Conservation (phyloP, 768 basidiomycete species). For the Mycena maculata region DNA sequence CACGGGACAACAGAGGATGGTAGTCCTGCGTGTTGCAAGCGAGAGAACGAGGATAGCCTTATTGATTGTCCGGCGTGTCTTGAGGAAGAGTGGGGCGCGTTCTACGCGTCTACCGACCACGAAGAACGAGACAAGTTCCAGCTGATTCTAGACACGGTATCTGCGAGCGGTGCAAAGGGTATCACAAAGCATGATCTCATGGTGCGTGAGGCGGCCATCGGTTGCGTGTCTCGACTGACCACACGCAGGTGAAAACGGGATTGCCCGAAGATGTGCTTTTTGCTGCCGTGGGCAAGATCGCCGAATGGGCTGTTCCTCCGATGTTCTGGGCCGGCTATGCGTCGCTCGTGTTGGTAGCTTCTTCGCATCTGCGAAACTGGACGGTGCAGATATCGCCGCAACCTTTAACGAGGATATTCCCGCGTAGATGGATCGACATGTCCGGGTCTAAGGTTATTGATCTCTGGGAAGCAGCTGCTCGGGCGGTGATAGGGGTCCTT, state of each 20-base stretch:
- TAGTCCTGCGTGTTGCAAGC: slow-evolving; percentile 61
- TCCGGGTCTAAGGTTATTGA: slow-evolving; percentile 68
- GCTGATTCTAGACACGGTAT: slow-evolving; percentile 51
- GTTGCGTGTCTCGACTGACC: slow-evolving; percentile 10
- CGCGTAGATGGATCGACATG: slow-evolving; percentile 84
- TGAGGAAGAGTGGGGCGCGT: slow-evolving; percentile 51
- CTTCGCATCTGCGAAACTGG: slow-evolving; percentile 64
- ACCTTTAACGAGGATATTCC: slow-evolving; percentile 61
- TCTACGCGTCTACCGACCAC: slow-evolving; percentile 42
- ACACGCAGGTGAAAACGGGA: slow-evolving; percentile 34
- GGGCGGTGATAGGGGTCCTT: slow-evolving; percentile 74
- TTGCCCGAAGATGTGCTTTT: slow-evolving; percentile 38
- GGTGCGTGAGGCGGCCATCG: no score
- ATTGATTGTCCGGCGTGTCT: slow-evolving; percentile 61
- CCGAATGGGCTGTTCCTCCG: slow-evolving; percentile 62
- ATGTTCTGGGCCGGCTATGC: slow-evolving; percentile 78
- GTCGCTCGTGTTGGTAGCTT: slow-evolving; percentile 65
- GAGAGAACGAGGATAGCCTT: slow-evolving; percentile 44
- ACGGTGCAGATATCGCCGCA: slow-evolving; percentile 62
- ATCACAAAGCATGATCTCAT: slow-evolving; percentile 51
- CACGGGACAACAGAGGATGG: slow-evolving; percentile 61
- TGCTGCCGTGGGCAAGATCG: slow-evolving; percentile 54
- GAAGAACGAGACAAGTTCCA: slow-evolving; percentile 45
- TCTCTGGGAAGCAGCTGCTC: slow-evolving; percentile 78
- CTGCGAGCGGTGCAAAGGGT: slow-evolving; percentile 52